Evolutionary conservation across 2,329 filamentous ascomycete species (phyloP), one percentile per base, ranked within the genome.

Genomic region (Trichothecium sympodiale): DNA sequence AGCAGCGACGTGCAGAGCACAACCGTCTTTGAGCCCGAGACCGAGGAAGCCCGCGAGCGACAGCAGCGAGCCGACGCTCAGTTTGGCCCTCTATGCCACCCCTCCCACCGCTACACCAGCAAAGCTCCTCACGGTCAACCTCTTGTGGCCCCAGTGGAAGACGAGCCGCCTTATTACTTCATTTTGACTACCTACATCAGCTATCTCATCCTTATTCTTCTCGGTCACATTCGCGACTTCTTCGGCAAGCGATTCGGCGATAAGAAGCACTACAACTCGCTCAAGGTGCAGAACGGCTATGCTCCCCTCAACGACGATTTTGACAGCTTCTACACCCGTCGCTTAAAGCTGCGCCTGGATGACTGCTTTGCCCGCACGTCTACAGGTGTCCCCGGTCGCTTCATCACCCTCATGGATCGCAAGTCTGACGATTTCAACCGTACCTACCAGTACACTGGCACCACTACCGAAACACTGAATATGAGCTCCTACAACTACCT

Each of bases 401-500:
- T 77, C 65, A 93, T 98, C 51, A 96, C 85, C 17, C 69, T 98
- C 28, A 73, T 96, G 47, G 89, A 96, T 59, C 85, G 91, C 52
- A 81, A 77, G 48, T 94, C 88, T 3, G 74, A 89, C 53, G 86
- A 98, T 55, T 87, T 85, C 67, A 98, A 98, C 63, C 73, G 81
- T 51, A 80, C 82, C 39, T 98, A 94, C 67, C 76, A 83, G 55
- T 79, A 87, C 59, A 88, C 84, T 2, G 91, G 91, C 39, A 94
- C 86, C 33, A 81, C 77, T 40, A 96, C 89, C 2, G 86, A 98
- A 60, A 96, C 91, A 0, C 67, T 98, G 50, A 98, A 98, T 63
- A 83, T 98, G 81, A 95, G 89, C 65, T 98, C 91, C 2, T 98
- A 98, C 72, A 98, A 98, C 62, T 98, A 98, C 56, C 83, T 98